Base-by-base conservation (phyloP, 2,329 filamentous ascomycete genomes). In the Chrysoporthe cubensis region DNA sequence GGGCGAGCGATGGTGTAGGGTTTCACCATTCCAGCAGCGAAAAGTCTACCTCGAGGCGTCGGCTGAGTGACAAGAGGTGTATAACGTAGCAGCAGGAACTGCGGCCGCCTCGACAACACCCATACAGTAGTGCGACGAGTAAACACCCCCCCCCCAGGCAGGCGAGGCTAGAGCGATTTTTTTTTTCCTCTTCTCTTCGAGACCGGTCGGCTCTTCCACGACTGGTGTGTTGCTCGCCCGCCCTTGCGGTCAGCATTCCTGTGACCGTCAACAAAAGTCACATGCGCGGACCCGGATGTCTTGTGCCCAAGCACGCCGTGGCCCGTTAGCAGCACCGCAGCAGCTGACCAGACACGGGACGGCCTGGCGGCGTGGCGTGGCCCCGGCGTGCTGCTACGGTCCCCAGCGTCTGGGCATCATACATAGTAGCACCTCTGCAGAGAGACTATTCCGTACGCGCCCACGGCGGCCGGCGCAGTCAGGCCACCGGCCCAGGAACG, bases 401-500 rank as follows among this genome's bases (percentile, higher is more conserved):
- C 9, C 14, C 18, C 9, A 16, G 6, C 34, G 32, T 57, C 54
- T 57, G 54, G 26, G 26, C 26, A 26, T 26, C 26, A 26, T 26
- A 26, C 26, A 26, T 26, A 26, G 26, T 26, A 26, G 26, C 26
- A 26, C 26, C 26, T 26, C 26, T 26, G 26, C 26, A 26, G 26
- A 26, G 26, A 0, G 26, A 26, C 26, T 26, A 26, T 26, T 26
- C 26, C 26, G 26, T 26, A 26, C 26, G 26, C 26, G 26, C 26
- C 26, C 26, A 40, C 2, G 16, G 14, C 34, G 54, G 54, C 54
- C 34, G n/a, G 42, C 8, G 11, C 58, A 18, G 59, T 46, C 26
- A 48, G 59, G 42, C 59, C 59, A 48, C 59, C 43, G 34, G 43
- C n/a, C 59, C 43, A 61, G 59, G 43, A 48, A 61, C 59, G 42